A percentile compares a stretch with the other conserved stretches of the same genome.
phyloP scores from a whole-genome alignment of 371 early-diverging fungal genomes.

The Apophysomyces sp. region DNA sequence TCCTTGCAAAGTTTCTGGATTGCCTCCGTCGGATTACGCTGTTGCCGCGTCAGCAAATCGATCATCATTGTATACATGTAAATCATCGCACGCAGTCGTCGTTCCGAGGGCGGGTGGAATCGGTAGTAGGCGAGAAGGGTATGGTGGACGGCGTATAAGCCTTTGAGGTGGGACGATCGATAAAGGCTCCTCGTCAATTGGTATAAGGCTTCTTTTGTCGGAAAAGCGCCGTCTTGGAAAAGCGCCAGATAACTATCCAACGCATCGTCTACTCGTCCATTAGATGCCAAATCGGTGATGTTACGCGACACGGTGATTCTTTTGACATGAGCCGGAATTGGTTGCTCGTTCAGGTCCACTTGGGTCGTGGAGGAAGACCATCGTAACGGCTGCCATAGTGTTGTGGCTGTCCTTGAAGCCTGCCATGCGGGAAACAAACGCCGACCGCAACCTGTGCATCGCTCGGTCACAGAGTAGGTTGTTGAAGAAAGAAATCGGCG shows the following conservation, averaged over 20 bases:
- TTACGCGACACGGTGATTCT: neutral
- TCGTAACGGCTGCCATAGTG: neutral
- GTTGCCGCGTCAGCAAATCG: slow-evolving; percentile 6
- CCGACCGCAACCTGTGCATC: neutral
- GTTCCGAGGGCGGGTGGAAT: slow-evolving; percentile 4
- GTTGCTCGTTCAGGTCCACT: neutral
- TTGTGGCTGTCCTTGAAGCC: neutral
- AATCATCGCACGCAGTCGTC: slow-evolving; percentile 8
- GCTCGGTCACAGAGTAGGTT: neutral
- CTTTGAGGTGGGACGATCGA: slow-evolving; percentile 8
- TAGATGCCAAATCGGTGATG: neutral
- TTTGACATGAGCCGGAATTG: neutral
- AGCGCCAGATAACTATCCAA: slow-evolving; percentile 6
- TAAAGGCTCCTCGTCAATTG: slow-evolving; percentile 15
- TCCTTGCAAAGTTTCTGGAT: slow-evolving; percentile 5
- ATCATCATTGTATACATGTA: slow-evolving; percentile 19
- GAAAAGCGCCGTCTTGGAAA: slow-evolving; percentile 1
- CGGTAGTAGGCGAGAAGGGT: slow-evolving; percentile 11
- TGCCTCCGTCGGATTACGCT: neutral
- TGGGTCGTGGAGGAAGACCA: neutral
- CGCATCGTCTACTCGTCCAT: neutral
- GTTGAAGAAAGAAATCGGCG: neutral
- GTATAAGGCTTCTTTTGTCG: slow-evolving; percentile 16
- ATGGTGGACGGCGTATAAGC: slow-evolving; percentile 18
- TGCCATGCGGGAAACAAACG: neutral